phyloP scores from a whole-genome alignment of 2,329 filamentous ascomycete species.

The Podosphaera fusca region DNA sequence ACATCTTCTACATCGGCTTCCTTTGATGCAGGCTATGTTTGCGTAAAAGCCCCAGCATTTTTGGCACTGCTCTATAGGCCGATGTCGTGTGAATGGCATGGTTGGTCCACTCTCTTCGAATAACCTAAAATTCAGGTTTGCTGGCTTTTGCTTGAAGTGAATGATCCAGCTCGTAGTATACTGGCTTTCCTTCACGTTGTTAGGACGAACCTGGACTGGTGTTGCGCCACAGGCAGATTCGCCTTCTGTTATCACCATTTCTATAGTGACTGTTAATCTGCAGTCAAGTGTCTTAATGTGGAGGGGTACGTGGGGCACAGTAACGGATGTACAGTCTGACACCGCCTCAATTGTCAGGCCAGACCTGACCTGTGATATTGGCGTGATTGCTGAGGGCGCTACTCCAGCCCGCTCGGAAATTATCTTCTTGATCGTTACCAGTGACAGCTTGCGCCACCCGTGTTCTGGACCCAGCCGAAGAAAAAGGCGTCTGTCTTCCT shows the following conservation, averaged over 20 bases:
- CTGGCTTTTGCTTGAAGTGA: too few relatives aligned
- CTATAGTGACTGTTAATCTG: not conserved
- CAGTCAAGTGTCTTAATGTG: not conserved
- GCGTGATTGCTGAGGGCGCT: not conserved
- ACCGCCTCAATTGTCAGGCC: not conserved
- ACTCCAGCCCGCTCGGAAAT: too few relatives aligned
- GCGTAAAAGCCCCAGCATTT: not conserved
- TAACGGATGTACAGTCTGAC: not conserved
- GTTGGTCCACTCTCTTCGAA: too few relatives aligned
- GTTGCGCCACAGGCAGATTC: not conserved
- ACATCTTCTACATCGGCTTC: too few relatives aligned
- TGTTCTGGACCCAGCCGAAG: too few relatives aligned
- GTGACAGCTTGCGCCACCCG: too few relatives aligned
- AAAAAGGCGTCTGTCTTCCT: too few relatives aligned
- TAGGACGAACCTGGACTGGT: not conserved
- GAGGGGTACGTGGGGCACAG: not conserved
- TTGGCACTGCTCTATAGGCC: not conserved
- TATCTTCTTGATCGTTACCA: too few relatives aligned
- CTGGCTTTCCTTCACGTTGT: not conserved
- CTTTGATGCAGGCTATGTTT: not conserved
- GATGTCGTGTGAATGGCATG: too few relatives aligned
- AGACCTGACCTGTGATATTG: not conserved
- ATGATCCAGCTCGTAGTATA: too few relatives aligned
- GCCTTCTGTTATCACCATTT: not conserved
- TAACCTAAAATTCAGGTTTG: too few relatives aligned